A percentile compares a stretch with the other conserved stretches of the same genome.
These are phyloP conservation scores for Chaetomium cochliodes DNA, from an alignment of 495 filamentous ascomycete species.

Conservation along the genomic window DNA sequence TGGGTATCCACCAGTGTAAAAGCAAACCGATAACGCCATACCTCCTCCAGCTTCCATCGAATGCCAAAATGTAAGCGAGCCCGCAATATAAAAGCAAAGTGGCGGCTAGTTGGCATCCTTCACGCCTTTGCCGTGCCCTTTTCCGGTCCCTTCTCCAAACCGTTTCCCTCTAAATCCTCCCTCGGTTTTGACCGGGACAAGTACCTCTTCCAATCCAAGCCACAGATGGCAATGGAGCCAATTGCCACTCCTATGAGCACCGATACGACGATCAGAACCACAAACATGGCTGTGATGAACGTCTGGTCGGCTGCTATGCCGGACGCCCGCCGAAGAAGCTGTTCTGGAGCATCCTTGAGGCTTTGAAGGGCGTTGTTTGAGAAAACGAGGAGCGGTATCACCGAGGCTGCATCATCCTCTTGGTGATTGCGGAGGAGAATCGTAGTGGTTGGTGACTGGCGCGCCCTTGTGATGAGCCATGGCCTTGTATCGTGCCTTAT, in stretches of 20 bases:
- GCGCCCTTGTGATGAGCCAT: neutral
- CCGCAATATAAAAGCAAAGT: neutral
- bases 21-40: neutral
- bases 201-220: slow-evolving; percentile 1
- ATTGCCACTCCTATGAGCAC: neutral
- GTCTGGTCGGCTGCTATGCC: neutral
- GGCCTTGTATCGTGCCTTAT: neutral
- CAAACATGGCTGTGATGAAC: neutral
- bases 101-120: neutral
- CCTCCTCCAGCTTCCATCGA: too few relatives aligned
- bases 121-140: neutral
- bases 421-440: neutral
- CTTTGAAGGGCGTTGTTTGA: neutral
- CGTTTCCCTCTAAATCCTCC: neutral
- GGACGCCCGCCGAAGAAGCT: neutral
- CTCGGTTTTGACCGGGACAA: neutral
- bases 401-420: neutral
- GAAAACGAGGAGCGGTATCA: too few relatives aligned
- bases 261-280: neutral
- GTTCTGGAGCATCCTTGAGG: neutral
- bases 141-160: neutral
- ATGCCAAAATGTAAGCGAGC: neutral
- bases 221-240: neutral
- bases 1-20: neutral
- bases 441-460: neutral